Percentiles rank a stretch among this genome's conserved stretches.
phyloP scores from a whole-genome alignment of 306 rosid genomes.

The Sophora flavescens region DNA sequence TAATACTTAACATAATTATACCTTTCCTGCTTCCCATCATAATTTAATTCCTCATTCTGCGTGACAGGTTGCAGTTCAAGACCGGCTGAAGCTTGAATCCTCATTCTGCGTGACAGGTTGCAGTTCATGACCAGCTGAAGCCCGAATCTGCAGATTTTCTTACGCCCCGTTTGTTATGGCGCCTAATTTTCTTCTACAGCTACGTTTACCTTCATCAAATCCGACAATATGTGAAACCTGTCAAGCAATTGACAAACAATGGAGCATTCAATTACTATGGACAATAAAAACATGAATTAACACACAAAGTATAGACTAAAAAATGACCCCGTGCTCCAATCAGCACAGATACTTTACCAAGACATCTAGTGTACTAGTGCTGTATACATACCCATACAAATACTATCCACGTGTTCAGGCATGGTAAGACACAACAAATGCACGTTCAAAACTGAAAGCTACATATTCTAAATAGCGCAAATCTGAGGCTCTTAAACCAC shows the following conservation, averaged over 20 bases:
- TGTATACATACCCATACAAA: not conserved
- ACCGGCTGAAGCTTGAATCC: constrained; percentile 51
- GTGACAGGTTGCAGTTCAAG: constrained; percentile 58
- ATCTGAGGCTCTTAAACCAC: no score
- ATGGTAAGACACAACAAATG: no score
- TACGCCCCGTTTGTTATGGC: constrained; percentile 86
- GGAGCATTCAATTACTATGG: not conserved
- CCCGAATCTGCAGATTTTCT: constrained; percentile 69
- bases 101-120: constrained; percentile 58
- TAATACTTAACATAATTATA: constrained; percentile 27
- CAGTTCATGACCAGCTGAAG: constrained; percentile 54
- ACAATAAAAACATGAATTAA: not conserved
- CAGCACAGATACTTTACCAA: not conserved
- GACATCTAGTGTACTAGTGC: not conserved
- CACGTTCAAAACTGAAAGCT: no score
- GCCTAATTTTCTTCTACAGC: constrained; percentile 94
- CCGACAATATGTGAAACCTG: constrained; percentile 88
- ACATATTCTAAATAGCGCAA: no score
- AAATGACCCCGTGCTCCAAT: not conserved
- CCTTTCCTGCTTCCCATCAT: constrained; percentile 67
- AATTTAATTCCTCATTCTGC: constrained; percentile 60
- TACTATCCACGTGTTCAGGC: not conserved
- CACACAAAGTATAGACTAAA: not conserved
- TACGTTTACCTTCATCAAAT: constrained; percentile 97
- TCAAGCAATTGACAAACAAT: constrained; percentile 29